A percentile compares a stretch with the other conserved stretches of the same genome.
Conservation (phyloP, 805 yeast genomes). For the Pichia thaimueangensis region DNA sequence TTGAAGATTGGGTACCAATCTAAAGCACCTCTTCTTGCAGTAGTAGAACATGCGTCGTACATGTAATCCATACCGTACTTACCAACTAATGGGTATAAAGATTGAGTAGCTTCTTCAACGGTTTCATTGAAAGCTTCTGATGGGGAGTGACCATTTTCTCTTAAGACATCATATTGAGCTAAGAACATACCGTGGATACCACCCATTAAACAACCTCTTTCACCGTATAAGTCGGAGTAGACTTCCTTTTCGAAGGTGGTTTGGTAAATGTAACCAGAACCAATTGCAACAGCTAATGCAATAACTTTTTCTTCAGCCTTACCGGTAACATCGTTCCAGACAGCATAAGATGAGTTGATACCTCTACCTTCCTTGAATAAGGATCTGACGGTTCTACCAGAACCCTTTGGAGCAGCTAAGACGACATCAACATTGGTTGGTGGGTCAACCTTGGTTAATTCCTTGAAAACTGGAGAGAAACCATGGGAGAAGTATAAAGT, state of each 20-base stretch:
- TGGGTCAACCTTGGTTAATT: conserved; percentile 91
- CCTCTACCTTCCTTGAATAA: conserved; percentile 99
- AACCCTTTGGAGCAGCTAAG: conserved; percentile 99
- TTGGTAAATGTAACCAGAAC: conserved; percentile 99
- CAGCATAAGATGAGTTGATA: conserved; percentile 99
- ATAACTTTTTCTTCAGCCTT: conserved; percentile 98
- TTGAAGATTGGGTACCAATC: conserved; percentile 99
- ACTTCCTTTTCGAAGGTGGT: conserved; percentile 99
- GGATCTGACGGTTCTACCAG: conserved; percentile 99
- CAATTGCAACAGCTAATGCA: conserved; percentile 98
- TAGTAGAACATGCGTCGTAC: conserved; percentile 99
- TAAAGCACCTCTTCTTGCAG: conserved; percentile 99
- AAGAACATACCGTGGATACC: conserved; percentile 99
- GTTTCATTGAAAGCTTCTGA: conserved; percentile 99
- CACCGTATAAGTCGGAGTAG: conserved; percentile 98
- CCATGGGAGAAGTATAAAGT: conserved; percentile 99
- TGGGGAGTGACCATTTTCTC: conserved; percentile 99
- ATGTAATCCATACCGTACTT: conserved; percentile 99
- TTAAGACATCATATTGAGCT: conserved; percentile 98
- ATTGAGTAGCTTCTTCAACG: conserved; percentile 99
- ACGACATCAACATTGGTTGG: conserved; percentile 94
- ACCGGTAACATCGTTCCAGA: conserved; percentile 98
- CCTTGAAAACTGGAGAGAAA: conserved; percentile 98
- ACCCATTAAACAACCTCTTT: conserved; percentile 99
- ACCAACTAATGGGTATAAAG: conserved; percentile 97